These are phyloP conservation scores for Rhynchospora tenuis DNA, from an alignment of 176 grass and related monocot species.

Conservation along the genomic window DNA sequence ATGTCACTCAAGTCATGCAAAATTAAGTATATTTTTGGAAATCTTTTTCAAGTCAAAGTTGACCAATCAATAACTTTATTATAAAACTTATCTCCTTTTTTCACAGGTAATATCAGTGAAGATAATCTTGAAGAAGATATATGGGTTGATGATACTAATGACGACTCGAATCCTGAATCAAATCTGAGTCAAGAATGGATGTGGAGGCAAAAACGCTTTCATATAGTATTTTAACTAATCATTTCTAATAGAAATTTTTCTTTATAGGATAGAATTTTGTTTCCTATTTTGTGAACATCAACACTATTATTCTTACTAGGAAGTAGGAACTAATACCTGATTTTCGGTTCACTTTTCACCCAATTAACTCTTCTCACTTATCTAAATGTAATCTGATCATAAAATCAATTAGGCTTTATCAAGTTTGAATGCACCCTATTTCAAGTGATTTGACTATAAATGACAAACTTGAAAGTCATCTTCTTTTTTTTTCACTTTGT, in stretches of 20 bases:
- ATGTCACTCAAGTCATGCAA: neutral
- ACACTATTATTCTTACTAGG: neutral
- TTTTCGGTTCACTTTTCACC: neutral
- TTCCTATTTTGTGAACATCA: neutral
- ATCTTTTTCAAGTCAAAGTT: no score
- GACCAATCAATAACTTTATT: no score
- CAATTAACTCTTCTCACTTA: neutral
- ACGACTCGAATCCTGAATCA: neutral
- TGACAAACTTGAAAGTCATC: no score
- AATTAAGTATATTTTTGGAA: no score
- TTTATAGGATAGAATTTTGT: neutral
- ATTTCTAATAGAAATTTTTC: neutral
- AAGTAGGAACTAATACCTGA: neutral
- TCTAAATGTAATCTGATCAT: neutral
- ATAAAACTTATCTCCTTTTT: no score
- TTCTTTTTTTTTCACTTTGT: no score
- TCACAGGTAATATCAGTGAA: neutral
- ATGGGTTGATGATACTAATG: slow-evolving; percentile 41
- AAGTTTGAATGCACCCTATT: no score
- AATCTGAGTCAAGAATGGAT: slow-evolving; percentile 58
- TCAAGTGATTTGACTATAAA: no score
- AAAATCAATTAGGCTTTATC: neutral
- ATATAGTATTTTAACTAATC: slow-evolving; percentile 43
- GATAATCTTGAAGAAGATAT: slow-evolving; percentile 25
- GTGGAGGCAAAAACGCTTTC: slow-evolving; percentile 46